Base-by-base conservation (phyloP, 1,139 yeast genomes). In the Geotrichum macrosporum region DNA sequence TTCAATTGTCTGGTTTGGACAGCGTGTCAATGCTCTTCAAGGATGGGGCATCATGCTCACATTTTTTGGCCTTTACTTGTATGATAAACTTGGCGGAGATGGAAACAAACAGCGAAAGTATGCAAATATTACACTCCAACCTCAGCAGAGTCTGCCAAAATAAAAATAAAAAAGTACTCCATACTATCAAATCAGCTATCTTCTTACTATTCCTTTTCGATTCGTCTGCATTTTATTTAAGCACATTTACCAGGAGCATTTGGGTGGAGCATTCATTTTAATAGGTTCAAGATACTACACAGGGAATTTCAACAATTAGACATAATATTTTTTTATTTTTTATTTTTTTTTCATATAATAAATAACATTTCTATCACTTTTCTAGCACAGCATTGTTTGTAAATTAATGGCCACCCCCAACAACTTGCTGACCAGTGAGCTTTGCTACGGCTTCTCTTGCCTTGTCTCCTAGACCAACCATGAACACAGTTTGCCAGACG, bases 381-480 rank as follows among this genome's bases (percentile, higher is more conserved):
- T n/a, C n/a, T n/a, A n/a, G n/a, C n/a, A n/a, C n/a, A n/a, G n/a
- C n/a, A n/a, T n/a, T n/a, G n/a, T n/a, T 24, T 15, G 4, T 30
- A 5, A 10, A 8, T 29, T 37, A 44, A 22, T 44, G 47, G 15
- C 47, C 47, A 5, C 42, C 42, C 22, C 47, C 47, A 19, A 37
- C 42, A 30, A 27, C 34, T 18, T 29, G 63, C 55, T 78, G 77
- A 46, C 82, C 82, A 4, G 84, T 78, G 53, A 79, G 47, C 51
- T 68, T 73, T 30, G 74, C 84, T 38, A 80, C 80, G 48, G 74
- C 72, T 29, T 39, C 85, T 64, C 78, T 80, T 36, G 86, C 86
- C 67, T 88, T 86, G 65, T 92, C 98, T 63, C 97, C 98, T 57
- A 92, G 80, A 10, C 96, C 96, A 53, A 92, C 97, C 98, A 92